Evolutionary conservation across 805 yeast species (phyloP), one percentile per base, ranked within the genome.

Genomic region (Myxozyma mucilagina): DNA sequence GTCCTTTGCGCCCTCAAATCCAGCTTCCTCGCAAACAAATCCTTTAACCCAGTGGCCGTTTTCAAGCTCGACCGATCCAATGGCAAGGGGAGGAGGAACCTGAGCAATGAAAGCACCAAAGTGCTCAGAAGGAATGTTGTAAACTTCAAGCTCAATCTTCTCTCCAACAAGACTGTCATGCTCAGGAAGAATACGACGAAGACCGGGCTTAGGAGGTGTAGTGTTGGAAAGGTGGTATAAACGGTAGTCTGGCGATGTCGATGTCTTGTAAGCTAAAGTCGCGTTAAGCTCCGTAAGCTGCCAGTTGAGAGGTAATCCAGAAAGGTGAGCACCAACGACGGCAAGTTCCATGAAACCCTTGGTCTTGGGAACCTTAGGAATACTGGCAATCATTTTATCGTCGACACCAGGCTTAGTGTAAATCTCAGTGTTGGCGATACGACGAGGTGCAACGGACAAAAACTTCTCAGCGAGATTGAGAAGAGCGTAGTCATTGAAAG

Each of bases 41-140:
- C 97, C 92, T 73, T 92, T 91, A 61, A 92, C 91, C 86, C 89
- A 84, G 66, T 85, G 83, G 41, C 97, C 97, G 61, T 82, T 77
- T 55, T 79, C 85, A 45, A 91, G 82, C 75, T 92, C 96, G 54
- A 90, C 93, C 24, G 94, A 85, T 9, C 99, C 99, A 70, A 93
- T 92, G 47, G 97, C 99, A 64, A 93, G 80, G 24, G 99, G 99
- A 67, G 88, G 88, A 13, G 98, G 97, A 38, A 93, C 96, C 88
- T 88, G 85, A 4, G 87, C 72, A 34, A 94, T 87, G 70, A 93
- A 94, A 24, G 80, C 81, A 66, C 97, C 98, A 75, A 93, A 90
- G 13, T 75, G 77, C 66, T 84, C 91, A 35, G 73, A 73, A 35
- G 98, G 97, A 53, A 93, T 82, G 52, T 92, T 83, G 78, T 93